phyloP scores from a whole-genome alignment of 345 rosid species.

The Punica granatum region DNA sequence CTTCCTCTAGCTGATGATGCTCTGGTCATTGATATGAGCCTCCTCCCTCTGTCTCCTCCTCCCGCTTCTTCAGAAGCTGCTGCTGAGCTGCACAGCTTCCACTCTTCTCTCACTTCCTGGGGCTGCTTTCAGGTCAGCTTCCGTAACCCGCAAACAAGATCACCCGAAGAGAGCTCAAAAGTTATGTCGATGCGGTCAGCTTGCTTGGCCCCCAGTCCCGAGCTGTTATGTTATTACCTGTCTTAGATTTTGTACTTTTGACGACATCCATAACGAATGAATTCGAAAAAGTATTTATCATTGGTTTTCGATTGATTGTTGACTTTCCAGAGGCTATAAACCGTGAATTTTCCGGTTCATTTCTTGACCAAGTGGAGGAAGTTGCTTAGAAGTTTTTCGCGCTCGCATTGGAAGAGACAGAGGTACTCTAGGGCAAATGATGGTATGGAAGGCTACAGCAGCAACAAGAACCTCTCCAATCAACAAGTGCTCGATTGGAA shows the following conservation, averaged over 20 bases:
- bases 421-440: slow-evolving; percentile 40
- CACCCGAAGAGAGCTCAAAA: neutral
- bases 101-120: slow-evolving; percentile 41
- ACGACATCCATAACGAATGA: too few relatives aligned
- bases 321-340: slow-evolving; percentile 36
- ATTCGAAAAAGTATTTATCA: too few relatives aligned
- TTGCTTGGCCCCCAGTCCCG: too few relatives aligned
- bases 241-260: too few relatives aligned
- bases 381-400: slow-evolving; percentile 45
- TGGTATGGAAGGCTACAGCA: slow-evolving; percentile 63
- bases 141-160: neutral
- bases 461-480: slow-evolving; percentile 49
- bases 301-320: neutral
- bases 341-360: slow-evolving; percentile 47
- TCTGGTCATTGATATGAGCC: slow-evolving; percentile 48
- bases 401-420: slow-evolving; percentile 44
- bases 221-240: neutral
- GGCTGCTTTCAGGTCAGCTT: slow-evolving; percentile 70
- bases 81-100: slow-evolving; percentile 40
- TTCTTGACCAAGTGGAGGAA: slow-evolving; percentile 40
- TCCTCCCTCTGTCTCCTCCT: slow-evolving; percentile 34
- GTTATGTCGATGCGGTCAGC: neutral
- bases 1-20: slow-evolving; percentile 34
- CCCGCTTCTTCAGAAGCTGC: slow-evolving; percentile 27
- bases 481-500: slow-evolving; percentile 69